Evolutionary conservation across 2,329 filamentous ascomycete species (phyloP).

Genomic region (Monilinia aucupariae): DNA sequence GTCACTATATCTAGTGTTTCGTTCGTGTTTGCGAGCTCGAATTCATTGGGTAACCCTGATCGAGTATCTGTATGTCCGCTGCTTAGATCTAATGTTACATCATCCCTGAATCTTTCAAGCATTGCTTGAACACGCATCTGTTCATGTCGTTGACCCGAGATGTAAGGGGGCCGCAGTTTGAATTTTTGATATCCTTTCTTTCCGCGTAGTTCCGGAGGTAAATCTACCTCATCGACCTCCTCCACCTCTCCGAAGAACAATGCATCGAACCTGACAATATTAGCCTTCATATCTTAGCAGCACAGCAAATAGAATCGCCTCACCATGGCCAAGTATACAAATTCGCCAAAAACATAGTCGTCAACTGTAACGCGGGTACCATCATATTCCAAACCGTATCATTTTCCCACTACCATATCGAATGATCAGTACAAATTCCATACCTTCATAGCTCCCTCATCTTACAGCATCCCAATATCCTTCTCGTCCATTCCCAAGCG

Average conservation of each 20-base stretch:
- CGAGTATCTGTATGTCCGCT: constrained; percentile 3
- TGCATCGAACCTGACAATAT: constrained; percentile 8
- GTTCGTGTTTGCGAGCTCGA: background rate
- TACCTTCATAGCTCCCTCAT: accelerated
- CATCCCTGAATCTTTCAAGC: background rate
- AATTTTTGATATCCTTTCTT: constrained; percentile 2
- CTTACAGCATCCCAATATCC: constrained; percentile 15
- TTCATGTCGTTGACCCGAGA: background rate
- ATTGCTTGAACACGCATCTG: background rate
- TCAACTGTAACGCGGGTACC: background rate
- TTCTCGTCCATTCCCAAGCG: constrained; percentile 2
- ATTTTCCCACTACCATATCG: background rate
- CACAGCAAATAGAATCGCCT: accelerated
- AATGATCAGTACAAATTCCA: background rate
- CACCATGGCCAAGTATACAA: constrained; percentile 10
- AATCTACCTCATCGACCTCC: background rate
- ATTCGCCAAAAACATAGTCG: constrained; percentile 8
- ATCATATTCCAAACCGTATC: constrained; percentile 13
- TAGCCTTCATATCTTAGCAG: background rate
- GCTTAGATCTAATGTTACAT: background rate
- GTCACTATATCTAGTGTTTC: background rate
- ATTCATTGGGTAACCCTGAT: constrained; percentile 2
- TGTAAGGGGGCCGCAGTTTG: background rate
- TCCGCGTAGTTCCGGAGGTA: background rate
- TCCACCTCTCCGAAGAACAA: constrained; percentile 1